Percentiles rank a stretch among this genome's conserved stretches.
Evolutionary conservation across 441 rosid genomes (phyloP).

Genomic region (Populus tomentosa): DNA sequence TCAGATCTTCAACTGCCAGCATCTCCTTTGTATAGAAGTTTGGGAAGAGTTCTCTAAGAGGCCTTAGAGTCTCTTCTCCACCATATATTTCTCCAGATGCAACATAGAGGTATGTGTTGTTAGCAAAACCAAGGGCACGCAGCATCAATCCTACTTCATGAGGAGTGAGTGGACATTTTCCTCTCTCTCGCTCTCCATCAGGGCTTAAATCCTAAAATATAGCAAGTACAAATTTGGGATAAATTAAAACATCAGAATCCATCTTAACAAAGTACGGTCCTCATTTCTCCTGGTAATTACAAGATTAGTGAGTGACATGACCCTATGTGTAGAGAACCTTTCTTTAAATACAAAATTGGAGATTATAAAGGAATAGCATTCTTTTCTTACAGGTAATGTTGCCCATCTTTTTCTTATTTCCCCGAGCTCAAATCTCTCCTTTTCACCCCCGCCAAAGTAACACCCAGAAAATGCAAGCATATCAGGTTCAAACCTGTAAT

Average conservation of each 20-base stretch:
- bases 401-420: constrained; percentile 96
- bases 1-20: constrained; percentile 77
- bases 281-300: not conserved
- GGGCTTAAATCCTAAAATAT: constrained; percentile 74
- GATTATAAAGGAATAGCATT: constrained; percentile 18
- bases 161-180: constrained; percentile 97
- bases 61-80: constrained; percentile 82
- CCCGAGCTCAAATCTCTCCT: constrained; percentile 83
- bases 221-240: not conserved
- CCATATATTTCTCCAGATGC: constrained; percentile 99
- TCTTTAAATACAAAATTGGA: constrained; percentile 2
- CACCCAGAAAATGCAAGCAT: constrained; percentile 99
- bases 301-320: not conserved
- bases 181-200: constrained; percentile 83
- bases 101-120: constrained; percentile 79
- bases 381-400: constrained; percentile 78
- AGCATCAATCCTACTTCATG: constrained; percentile 94
- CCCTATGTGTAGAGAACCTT: not conserved
- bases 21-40: constrained; percentile 93
- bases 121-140: constrained; percentile 88
- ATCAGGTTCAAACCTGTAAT: constrained; percentile 93
- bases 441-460: constrained; percentile 97
- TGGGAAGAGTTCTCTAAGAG: constrained; percentile 84
- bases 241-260: constrained; percentile 4
- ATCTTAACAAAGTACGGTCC: not conserved